These are phyloP conservation scores for Volvariella surrecta DNA, from an alignment of 1,284 basidiomycete species.

Conservation along the genomic window DNA sequence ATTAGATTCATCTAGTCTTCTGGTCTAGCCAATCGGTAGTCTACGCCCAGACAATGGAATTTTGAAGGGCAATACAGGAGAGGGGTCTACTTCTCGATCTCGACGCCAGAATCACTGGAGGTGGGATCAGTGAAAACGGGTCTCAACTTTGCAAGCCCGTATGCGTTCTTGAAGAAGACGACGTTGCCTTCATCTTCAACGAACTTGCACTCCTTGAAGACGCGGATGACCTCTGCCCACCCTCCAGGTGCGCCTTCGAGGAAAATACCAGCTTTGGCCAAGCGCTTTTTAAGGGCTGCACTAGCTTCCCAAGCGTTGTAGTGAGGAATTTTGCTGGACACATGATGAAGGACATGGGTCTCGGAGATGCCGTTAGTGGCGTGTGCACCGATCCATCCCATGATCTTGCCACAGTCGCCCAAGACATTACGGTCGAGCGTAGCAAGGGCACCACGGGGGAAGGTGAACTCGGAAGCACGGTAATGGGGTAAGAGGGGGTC, in stretches of 20 bases:
- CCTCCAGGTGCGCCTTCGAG: constrained; percentile 62
- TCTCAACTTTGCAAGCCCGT: constrained; percentile 67
- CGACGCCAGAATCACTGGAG: constrained; percentile 83
- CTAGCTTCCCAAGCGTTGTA: constrained; percentile 94
- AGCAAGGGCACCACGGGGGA: constrained; percentile 89
- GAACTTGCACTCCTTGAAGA: constrained; percentile 77
- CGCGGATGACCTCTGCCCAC: constrained; percentile 73
- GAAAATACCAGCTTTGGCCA: constrained; percentile 53
- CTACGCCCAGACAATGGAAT: background rate
- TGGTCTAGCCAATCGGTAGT: background rate
- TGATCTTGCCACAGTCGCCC: constrained; percentile 66
- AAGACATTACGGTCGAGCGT: constrained; percentile 89
- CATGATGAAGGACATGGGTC: constrained; percentile 89
- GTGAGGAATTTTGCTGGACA: constrained; percentile 91
- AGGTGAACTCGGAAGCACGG: constrained; percentile 85
- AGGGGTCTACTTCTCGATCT: constrained; percentile 43
- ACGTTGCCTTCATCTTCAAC: constrained; percentile 91
- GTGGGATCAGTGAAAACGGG: constrained; percentile 54
- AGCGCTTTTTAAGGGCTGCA: constrained; percentile 76
- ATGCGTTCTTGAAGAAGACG: constrained; percentile 86
- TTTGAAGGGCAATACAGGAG: background rate
- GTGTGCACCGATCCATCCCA: constrained; percentile 74
- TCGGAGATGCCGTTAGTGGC: constrained; percentile 86
- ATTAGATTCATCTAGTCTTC: background rate
- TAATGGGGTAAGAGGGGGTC: constrained; percentile 95